Evolutionary conservation across 2,329 filamentous ascomycete species (phyloP).

Genomic region (Myotisia sp.): DNA sequence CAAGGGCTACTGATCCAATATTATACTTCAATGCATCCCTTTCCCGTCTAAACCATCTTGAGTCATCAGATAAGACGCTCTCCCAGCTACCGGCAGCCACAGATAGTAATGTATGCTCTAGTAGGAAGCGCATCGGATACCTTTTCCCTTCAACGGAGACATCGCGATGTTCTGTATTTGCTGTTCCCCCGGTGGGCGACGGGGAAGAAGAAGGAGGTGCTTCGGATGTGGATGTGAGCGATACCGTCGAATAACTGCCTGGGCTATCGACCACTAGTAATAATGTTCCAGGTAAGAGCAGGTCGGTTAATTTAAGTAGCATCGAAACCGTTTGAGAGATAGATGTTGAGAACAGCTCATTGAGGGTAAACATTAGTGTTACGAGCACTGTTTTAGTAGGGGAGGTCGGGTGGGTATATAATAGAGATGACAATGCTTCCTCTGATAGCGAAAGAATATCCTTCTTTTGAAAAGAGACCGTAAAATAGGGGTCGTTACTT

Average conservation of each 20-base stretch:
- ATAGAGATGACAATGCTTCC: constrained; percentile 25
- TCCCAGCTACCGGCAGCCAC: constrained; percentile 47
- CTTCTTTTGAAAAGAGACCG: constrained; percentile 33
- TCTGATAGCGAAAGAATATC: constrained; percentile 37
- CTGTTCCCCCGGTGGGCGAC: constrained; percentile 7
- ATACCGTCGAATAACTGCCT: constrained; percentile 78
- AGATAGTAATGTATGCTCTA: constrained; percentile 63
- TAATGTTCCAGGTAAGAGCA: constrained; percentile 45
- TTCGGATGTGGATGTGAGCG: constrained; percentile 36
- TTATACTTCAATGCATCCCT: constrained; percentile 54
- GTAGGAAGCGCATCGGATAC: constrained; percentile 88
- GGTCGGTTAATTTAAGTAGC: constrained; percentile 52
- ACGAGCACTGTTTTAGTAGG: constrained; percentile 41
- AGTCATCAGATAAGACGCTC: constrained; percentile 61
- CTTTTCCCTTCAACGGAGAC: constrained; percentile 7
- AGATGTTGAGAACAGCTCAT: constrained; percentile 76
- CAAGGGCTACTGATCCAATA: constrained; percentile 67
- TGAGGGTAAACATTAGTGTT: constrained; percentile 85
- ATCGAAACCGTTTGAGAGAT: constrained; percentile 63
- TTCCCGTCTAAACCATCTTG: constrained; percentile 68
- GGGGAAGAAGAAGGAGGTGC: constrained; percentile 1
- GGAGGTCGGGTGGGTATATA: constrained; percentile 10
- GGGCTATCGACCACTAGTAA: constrained; percentile 84
- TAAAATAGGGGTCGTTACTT: constrained; percentile 14
- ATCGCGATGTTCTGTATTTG: background rate